Evolutionary conservation across 2,329 filamentous ascomycete genomes (phyloP).

Genomic region (Ciborinia camelliae): DNA sequence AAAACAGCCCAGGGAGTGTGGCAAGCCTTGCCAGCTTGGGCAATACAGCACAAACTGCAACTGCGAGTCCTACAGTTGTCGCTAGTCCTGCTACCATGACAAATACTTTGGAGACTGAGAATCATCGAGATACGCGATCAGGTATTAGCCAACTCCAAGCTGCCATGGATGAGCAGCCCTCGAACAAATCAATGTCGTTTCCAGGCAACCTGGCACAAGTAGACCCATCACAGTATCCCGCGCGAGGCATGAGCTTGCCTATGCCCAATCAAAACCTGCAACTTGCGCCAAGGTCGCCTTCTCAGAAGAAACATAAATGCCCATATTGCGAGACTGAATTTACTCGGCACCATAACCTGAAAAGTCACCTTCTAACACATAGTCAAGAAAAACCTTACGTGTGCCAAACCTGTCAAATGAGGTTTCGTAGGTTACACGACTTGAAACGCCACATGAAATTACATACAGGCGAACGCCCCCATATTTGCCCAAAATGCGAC

Average conservation of each 20-base stretch:
- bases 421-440: conserved; percentile 90
- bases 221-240: conserved; percentile 35
- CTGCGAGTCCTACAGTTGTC: conserved; percentile 35
- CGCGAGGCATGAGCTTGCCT: conserved; percentile 55
- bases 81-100: conserved; percentile 35
- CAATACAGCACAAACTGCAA: conserved; percentile 36
- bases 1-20: conserved; percentile 36
- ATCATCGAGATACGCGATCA: conserved; percentile 27
- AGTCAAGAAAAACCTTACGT: conserved; percentile 98
- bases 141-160: conserved; percentile 27
- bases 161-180: conserved; percentile 30
- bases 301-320: conserved; percentile 89
- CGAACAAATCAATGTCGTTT: conserved; percentile 34
- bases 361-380: conserved; percentile 94
- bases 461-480: conserved; percentile 92
- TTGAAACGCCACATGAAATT: conserved; percentile 95
- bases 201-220: conserved; percentile 34
- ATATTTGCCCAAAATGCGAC: conserved; percentile 92
- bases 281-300: conserved; percentile 62
- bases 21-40: conserved; percentile 36
- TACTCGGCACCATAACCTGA: conserved; percentile 94
- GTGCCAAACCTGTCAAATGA: conserved; percentile 87
- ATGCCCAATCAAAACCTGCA: conserved; percentile 48
- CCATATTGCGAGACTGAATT: conserved; percentile 96
- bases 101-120: conserved; percentile 30